Evolutionary conservation across 1,284 basidiomycete genomes (phyloP).

Genomic region (Sphaerobolus stellatus): DNA sequence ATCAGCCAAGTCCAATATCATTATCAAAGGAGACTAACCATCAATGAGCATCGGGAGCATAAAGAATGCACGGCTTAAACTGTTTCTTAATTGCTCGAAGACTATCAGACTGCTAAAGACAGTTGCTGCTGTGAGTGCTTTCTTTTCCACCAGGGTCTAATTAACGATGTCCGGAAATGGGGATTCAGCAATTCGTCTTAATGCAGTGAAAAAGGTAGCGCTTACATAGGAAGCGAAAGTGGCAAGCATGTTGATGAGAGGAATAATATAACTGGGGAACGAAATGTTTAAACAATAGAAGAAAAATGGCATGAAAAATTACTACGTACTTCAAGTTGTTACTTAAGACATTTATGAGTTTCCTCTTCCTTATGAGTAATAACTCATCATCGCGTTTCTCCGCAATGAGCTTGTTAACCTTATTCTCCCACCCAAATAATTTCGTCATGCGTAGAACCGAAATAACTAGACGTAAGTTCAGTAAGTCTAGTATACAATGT

Average conservation of each 20-base stretch:
- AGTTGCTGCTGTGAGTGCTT: constrained; percentile 18
- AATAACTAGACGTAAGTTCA: constrained; percentile 10
- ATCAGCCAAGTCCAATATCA: too few relatives aligned
- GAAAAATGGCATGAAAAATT: neutral
- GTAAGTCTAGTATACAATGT: neutral
- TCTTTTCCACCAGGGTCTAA: constrained; percentile 19
- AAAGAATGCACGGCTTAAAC: constrained; percentile 32
- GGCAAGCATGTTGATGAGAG: constrained; percentile 36
- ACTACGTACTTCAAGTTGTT: neutral
- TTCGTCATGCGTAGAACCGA: constrained; percentile 22
- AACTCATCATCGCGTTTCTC: constrained; percentile 19
- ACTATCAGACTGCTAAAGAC: constrained; percentile 18
- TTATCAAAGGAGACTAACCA: constrained; percentile 27
- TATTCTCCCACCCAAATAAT: constrained; percentile 17
- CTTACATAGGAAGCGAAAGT: constrained; percentile 21
- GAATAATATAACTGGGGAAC: constrained; percentile 25
- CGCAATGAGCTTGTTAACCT: constrained; percentile 10
- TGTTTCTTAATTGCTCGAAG: constrained; percentile 38
- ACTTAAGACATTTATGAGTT: neutral
- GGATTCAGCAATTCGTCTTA: constrained; percentile 8
- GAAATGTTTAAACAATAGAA: constrained; percentile 15
- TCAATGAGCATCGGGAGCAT: constrained; percentile 34
- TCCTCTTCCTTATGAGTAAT: constrained; percentile 31
- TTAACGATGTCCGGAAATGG: constrained; percentile 10
- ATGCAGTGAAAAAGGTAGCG: neutral